These are phyloP conservation scores for Pelargonium cotyledonis DNA, from an alignment of 441 rosid genomes.

Conservation along the genomic window DNA sequence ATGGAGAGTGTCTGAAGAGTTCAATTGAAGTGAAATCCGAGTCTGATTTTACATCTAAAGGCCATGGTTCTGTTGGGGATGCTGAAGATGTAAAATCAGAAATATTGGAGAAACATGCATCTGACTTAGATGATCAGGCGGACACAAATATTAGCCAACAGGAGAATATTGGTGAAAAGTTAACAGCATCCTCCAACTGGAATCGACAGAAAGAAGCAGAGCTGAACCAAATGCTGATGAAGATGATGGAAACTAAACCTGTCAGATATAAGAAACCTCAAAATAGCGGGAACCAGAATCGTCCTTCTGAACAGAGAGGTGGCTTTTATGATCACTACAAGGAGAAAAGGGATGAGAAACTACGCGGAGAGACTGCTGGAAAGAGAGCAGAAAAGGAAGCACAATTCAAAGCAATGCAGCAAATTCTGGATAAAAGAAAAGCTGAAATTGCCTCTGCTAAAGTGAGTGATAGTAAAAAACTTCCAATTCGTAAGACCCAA, in stretches of 20 bases:
- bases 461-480: constrained; percentile 35
- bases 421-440: constrained; percentile 43
- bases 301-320: constrained; percentile 40
- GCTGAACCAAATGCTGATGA: constrained; percentile 45
- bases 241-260: constrained; percentile 36
- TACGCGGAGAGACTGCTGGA: constrained; percentile 45
- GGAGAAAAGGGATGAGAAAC: constrained; percentile 54
- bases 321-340: constrained; percentile 52
- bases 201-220: constrained; percentile 45
- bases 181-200: constrained; percentile 41
- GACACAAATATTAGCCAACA: constrained; percentile 19
- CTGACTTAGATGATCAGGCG: constrained; percentile 25
- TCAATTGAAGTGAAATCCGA: constrained; percentile 26
- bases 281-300: constrained; percentile 23
- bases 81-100: constrained; percentile 24
- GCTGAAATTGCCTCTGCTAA: constrained; percentile 40
- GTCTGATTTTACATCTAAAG: constrained; percentile 23
- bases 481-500: constrained; percentile 28
- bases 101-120: constrained; percentile 22
- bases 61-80: constrained; percentile 21
- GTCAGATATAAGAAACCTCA: constrained; percentile 24
- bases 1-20: constrained; percentile 24
- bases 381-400: constrained; percentile 49
- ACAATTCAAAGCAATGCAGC: constrained; percentile 45
- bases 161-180: constrained; percentile 28